A percentile compares a stretch with the other conserved stretches of the same genome.
Conservation (phyloP, 2,329 filamentous ascomycete species). For the Cordyceps farinosa region DNA sequence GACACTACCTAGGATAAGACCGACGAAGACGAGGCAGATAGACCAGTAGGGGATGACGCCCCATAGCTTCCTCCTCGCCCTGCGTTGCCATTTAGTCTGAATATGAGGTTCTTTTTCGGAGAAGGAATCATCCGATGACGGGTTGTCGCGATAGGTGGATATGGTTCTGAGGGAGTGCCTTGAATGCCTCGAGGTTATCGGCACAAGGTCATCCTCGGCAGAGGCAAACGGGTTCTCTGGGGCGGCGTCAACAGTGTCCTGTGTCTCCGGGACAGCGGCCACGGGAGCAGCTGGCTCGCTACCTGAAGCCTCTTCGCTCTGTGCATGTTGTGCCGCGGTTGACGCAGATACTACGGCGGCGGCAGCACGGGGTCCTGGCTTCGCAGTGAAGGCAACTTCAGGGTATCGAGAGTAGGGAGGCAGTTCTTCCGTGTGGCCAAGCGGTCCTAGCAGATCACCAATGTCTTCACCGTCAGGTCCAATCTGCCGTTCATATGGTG, state of each 20-base stretch:
- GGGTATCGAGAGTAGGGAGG: conserved; percentile 91
- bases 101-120: conserved; percentile 44
- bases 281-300: background rate
- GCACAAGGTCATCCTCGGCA: conserved; percentile 49
- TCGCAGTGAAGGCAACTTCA: conserved; percentile 63
- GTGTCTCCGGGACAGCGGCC: conserved; percentile 50
- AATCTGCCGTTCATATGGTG: conserved; percentile 66
- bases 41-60: conserved; percentile 62
- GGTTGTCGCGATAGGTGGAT: conserved; percentile 54
- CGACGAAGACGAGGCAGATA: conserved; percentile 46
- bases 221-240: conserved; percentile 61
- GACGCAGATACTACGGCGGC: conserved; percentile 20
- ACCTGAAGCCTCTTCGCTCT: background rate
- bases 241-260: conserved; percentile 58
- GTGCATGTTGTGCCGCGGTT: conserved; percentile 9
- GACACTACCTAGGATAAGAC: conserved; percentile 51
- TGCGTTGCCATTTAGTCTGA: conserved; percentile 48
- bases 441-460: conserved; percentile 81
- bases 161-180: conserved; percentile 36
- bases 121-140: conserved; percentile 38
- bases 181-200: conserved; percentile 41
- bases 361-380: conserved; percentile 33
- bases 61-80: conserved; percentile 53
- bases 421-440: conserved; percentile 86
- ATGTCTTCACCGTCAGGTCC: conserved; percentile 80